Base-by-base conservation (phyloP, 2,329 filamentous ascomycete genomes). In the Cytospora piceicola region DNA sequence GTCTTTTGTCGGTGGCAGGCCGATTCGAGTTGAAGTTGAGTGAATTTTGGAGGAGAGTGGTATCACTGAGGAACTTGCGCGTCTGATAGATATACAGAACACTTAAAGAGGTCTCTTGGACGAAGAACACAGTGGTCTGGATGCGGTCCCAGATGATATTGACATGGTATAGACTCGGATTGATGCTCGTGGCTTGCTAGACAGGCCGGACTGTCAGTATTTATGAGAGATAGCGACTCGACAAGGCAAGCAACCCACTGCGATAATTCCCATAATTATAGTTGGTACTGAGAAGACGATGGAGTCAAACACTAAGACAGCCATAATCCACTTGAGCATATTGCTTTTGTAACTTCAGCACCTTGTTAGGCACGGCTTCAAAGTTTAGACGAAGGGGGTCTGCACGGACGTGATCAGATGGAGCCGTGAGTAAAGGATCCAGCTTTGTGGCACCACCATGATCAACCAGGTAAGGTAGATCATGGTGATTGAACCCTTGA, bases 391-490 rank as follows among this genome's bases (percentile, higher is more conserved):
- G 5, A 20, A 51, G 36, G 17, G 27, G 51, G 36, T 68, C 12
- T 68, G 67, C 29, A 72, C 66, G 52, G 69, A 65, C 67, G 72
- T 71, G 55, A 76, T 66, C 53, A 76, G 69, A 65, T 76, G 71
- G 32, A 76, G 66, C 2, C 75, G 70, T 46, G 75, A 76, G 60
- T 73, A 76, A 3, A 75, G 65, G 14, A 75, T 67, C 72, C 73
- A 73, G 59, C 71, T 73, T 61, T 76, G 75, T 3, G 73, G 72
- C 17, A 74, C 66, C 11, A 76, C 73, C 74, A 76, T 75, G 63
- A 73, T 68, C 2, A 72, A 46, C 73, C 74, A 75, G 4, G 72
- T 72, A 51, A 76, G 65, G 66, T 73, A 74, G 58, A 75, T 75
- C 53, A 75, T 56, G 36, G 71, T 73, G 58, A 59, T 59, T 4